phyloP scores from a whole-genome alignment of 192 early-diverging fungal genomes.

The Mortierella alpina region DNA sequence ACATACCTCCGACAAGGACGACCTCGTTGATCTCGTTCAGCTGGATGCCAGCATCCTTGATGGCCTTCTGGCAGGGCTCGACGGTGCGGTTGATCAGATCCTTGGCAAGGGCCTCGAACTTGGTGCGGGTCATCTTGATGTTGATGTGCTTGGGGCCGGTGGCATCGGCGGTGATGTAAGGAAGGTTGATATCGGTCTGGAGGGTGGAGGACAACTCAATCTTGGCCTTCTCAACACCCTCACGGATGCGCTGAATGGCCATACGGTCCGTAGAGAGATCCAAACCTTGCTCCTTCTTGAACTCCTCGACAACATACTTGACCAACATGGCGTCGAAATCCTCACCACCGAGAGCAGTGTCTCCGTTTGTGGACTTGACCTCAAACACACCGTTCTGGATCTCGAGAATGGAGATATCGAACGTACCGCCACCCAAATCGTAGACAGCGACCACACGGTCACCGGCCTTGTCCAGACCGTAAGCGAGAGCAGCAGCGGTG shows the following conservation, averaged over 20 bases:
- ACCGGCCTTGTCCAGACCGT: conserved; percentile 85
- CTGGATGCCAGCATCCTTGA: conserved; percentile 92
- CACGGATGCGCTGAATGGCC: conserved; percentile 96
- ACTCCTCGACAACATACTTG: conserved; percentile 83
- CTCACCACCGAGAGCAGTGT: conserved; percentile 89
- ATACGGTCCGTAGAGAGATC: conserved; percentile 90
- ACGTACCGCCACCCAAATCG: conserved; percentile 98
- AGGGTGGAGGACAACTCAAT: conserved; percentile 95
- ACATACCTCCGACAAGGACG: conserved; percentile 97
- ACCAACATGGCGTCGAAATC: conserved; percentile 82
- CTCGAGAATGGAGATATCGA: conserved; percentile 97
- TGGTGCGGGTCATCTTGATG: conserved; percentile 90
- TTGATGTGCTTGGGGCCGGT: conserved; percentile 97
- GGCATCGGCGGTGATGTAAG: conserved; percentile 93
- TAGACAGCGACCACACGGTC: conserved; percentile 94
- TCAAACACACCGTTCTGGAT: conserved; percentile 98
- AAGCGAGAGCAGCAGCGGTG: conserved; percentile 91
- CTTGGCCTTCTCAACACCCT: conserved; percentile 98
- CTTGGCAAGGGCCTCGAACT: conserved; percentile 89
- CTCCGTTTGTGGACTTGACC: conserved; percentile 98
- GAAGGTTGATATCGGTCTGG: conserved; percentile 95
- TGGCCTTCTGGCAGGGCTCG: conserved; percentile 93
- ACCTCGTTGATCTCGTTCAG: conserved; percentile 91
- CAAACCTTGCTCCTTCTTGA: conserved; percentile 92
- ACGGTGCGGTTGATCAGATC: conserved; percentile 88